Conservation (phyloP, 768 basidiomycete species). For the Xanthoconium stramineum region DNA sequence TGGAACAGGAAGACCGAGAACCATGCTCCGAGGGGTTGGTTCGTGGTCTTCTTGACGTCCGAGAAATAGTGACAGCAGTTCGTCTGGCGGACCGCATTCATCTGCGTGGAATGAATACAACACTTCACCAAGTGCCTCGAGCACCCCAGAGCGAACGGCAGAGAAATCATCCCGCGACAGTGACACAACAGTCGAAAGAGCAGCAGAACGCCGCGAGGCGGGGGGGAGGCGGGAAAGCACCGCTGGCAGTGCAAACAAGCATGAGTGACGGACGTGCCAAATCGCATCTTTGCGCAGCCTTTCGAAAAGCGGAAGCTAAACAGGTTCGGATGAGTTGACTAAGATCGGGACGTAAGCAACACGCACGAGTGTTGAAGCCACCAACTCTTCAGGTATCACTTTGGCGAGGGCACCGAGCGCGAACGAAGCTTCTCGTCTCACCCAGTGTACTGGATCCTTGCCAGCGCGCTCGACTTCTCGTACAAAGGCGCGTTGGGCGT, state of each 20-base stretch:
- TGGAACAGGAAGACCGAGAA: slow-evolving; percentile 3
- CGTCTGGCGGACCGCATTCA: slow-evolving; percentile 60
- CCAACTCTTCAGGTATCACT: slow-evolving; percentile 73
- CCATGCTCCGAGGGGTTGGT: slow-evolving; percentile 31
- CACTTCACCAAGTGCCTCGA: slow-evolving; percentile 88
- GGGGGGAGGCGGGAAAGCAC: slow-evolving; percentile 65
- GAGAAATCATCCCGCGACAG: slow-evolving; percentile 62
- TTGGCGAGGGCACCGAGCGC: slow-evolving; percentile 88
- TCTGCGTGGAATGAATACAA: slow-evolving; percentile 75
- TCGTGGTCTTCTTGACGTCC: slow-evolving; percentile 47
- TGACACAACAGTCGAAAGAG: slow-evolving; percentile 59
- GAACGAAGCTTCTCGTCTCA: slow-evolving; percentile 81
- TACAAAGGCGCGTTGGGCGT: slow-evolving; percentile 62
- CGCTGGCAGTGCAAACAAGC: slow-evolving; percentile 80
- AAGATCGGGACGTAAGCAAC: slow-evolving; percentile 4
- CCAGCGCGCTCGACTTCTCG: slow-evolving; percentile 70
- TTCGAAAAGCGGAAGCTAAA: slow-evolving; percentile 79
- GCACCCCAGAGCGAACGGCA: slow-evolving; percentile 71
- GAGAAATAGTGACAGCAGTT: slow-evolving; percentile 75
- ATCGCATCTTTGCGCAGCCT: slow-evolving; percentile 60
- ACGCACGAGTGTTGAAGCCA: slow-evolving; percentile 60
- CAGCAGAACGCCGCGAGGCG: slow-evolving; percentile 56
- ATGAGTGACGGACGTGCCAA: slow-evolving; percentile 86
- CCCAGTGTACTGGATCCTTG: slow-evolving; percentile 68
- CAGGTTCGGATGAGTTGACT: slow-evolving; percentile 5